These are phyloP conservation scores for Abelmoschus esculentus DNA, from an alignment of 345 rosid species.

Conservation along the genomic window DNA sequence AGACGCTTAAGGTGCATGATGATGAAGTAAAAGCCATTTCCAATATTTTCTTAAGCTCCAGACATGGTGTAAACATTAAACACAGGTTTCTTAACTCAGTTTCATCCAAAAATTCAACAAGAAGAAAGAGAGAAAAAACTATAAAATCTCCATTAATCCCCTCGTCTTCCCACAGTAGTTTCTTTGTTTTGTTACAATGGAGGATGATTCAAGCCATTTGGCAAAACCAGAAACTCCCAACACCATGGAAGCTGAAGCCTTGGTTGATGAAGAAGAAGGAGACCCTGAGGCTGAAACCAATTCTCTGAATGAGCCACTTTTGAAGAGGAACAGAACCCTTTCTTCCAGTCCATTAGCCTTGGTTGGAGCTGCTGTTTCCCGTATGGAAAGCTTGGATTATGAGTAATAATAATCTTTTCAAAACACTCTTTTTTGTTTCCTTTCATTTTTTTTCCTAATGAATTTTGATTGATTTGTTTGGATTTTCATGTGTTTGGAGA, in stretches of 20 bases:
- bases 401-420: slow-evolving; percentile 40
- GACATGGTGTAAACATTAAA: no score
- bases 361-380: slow-evolving; percentile 78
- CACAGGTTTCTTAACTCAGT: slow-evolving; percentile 8
- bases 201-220: slow-evolving; percentile 17
- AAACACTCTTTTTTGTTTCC: not conserved
- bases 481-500: no score
- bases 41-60: no score
- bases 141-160: not conserved
- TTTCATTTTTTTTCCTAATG: no score
- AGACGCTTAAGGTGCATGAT: no score
- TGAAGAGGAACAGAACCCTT: slow-evolving; percentile 60
- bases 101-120: slow-evolving; percentile 12
- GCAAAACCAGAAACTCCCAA: slow-evolving; percentile 9
- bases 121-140: not conserved
- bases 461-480: no score
- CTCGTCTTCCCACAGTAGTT: not conserved
- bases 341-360: slow-evolving; percentile 75
- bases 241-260: slow-evolving; percentile 12
- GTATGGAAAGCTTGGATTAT: slow-evolving; percentile 83
- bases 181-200: no score
- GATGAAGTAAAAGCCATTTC: no score
- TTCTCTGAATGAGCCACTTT: slow-evolving; percentile 54
- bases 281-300: slow-evolving; percentile 52
- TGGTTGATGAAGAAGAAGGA: slow-evolving; percentile 34